phyloP scores from a whole-genome alignment of 2,329 filamentous ascomycete species.

The Colletotrichum coccodes region DNA sequence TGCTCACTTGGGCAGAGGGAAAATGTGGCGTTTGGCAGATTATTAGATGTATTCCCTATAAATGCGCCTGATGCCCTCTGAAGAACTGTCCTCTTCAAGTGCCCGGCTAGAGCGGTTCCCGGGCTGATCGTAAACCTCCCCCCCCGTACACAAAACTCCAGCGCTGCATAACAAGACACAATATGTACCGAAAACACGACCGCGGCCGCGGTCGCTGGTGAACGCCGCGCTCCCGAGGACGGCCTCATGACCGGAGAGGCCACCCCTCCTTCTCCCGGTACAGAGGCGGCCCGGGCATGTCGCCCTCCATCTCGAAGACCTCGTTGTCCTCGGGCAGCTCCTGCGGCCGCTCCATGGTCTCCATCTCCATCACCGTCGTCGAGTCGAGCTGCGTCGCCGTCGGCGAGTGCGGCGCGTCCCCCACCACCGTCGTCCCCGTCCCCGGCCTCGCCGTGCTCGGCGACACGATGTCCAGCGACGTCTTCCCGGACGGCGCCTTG shows the following conservation, averaged over 20 bases:
- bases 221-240: not conserved
- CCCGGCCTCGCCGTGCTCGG: conserved; percentile 19
- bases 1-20: too few species aligned
- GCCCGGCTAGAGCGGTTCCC: not conserved
- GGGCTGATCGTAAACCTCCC: not conserved
- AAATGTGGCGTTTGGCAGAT: too few species aligned
- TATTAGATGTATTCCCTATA: not conserved
- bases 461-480: conserved; percentile 8
- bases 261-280: conserved; percentile 30
- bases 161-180: conserved; percentile 18
- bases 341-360: conserved; percentile 26
- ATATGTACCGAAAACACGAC: not conserved
- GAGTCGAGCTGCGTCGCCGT: conserved; percentile 25
- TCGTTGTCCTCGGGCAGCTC: conserved; percentile 24
- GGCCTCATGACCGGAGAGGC: conserved; percentile 3
- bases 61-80: not conserved
- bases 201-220: not conserved
- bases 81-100: not conserved
- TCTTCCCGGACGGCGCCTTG: conserved; percentile 2
- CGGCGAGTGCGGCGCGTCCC: conserved; percentile 10
- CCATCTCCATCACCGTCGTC: conserved; percentile 25
- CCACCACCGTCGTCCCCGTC: conserved; percentile 10
- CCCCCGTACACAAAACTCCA: conserved; percentile 8
- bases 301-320: conserved; percentile 25
- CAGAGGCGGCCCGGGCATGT: conserved; percentile 28